Evolutionary conservation across 495 filamentous ascomycete genomes (phyloP), one percentile per base, ranked within the genome.

Genomic region (Talaromyces nanjingensis): DNA sequence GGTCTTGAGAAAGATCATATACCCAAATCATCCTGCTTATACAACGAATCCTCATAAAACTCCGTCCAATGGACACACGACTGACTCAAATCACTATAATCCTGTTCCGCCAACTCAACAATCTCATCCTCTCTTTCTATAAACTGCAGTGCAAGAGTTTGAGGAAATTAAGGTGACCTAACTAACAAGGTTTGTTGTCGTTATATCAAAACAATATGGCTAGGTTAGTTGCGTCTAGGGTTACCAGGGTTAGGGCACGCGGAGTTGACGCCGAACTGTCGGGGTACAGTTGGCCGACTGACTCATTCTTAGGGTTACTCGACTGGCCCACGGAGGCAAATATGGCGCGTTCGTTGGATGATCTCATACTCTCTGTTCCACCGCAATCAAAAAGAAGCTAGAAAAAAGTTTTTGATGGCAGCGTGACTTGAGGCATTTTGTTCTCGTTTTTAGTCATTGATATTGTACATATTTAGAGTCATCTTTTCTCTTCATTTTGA

Each of bases 251-350:
- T 20, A 49, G 45, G 45, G 45, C 45, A 20, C 4, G 4, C 45
- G 45, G 45, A 49, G 45, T 18, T 49, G 45, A 49, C 45, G 45
- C 45, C 45, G 45, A 20, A 49, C 4, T 22, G 16, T 20, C 45
- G 45, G 45, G 16, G 45, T 7, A 20, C 45, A 49, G 37, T 42
- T 42, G 37, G 14, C 37, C 37, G 45, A 20, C n/a, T 49, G 45
- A 49, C 45, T 49, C 45, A 49, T 20, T 49, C 45, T 49, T 20
- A 49, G 45, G 45, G 45, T 49, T 49, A 49, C n/a, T 24, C 49
- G 49, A 4, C 18, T 54, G 49, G 49, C 49, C 49, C 53, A 56
- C 53, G 53, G 52, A 56, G 53, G 53, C 53, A 31, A 56, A 56
- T 16, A 24, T 29, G 22, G 53, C 53, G 53, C 53, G 11, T 56